Conservation (phyloP, 1,284 basidiomycete species). For the Amylostereum areolatum region DNA sequence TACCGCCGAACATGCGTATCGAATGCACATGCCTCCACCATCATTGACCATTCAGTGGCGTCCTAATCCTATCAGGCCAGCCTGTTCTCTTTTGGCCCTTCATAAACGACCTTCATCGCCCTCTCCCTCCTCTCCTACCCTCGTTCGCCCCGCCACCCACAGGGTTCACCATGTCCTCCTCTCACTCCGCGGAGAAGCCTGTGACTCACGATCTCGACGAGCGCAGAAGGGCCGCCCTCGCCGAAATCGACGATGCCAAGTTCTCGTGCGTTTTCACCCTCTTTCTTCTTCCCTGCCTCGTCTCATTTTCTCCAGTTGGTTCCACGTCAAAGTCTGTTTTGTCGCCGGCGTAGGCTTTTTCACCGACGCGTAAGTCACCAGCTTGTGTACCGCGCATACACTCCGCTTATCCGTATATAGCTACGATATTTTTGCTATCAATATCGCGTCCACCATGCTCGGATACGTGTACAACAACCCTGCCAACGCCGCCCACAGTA, state of each 20-base stretch:
- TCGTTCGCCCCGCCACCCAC: no score
- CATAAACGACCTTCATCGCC: no score
- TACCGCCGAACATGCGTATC: no score
- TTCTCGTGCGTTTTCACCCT: constrained; percentile 34
- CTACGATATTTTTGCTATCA: constrained; percentile 50
- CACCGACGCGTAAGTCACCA: constrained; percentile 62
- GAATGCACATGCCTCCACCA: no score
- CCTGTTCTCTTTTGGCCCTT: no score
- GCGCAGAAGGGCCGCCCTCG: constrained; percentile 40
- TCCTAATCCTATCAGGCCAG: no score
- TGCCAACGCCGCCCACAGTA: no score
- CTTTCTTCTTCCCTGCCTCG: constrained; percentile 10
- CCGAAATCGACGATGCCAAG: constrained; percentile 49
- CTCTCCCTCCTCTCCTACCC: no score
- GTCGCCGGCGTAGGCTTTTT: constrained; percentile 83
- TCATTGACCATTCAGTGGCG: no score
- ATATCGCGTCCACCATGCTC: constrained; percentile 49
- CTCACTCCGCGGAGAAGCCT: no score
- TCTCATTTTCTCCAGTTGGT: constrained; percentile 23
- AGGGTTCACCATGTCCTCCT: no score
- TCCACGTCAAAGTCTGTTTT: constrained; percentile 66
- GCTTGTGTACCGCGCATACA: background rate
- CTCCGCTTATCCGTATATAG: constrained; percentile 17
- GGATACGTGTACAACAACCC: constrained; percentile 44
- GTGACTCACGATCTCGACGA: constrained; percentile 22